Conservation (phyloP, 768 basidiomycete species). For the Nevesoporus exiguus region DNA sequence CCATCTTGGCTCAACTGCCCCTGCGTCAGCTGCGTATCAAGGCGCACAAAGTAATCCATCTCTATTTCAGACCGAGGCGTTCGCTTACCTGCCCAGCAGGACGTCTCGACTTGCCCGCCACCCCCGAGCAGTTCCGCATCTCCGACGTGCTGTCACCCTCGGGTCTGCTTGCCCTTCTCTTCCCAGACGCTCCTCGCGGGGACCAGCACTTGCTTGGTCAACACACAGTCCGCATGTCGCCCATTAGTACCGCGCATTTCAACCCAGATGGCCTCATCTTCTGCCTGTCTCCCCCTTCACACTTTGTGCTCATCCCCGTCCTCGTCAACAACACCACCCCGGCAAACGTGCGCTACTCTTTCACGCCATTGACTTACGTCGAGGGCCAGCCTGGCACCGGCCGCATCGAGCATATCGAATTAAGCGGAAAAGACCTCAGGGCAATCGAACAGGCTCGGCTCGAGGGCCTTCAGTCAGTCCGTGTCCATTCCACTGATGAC, state of each 20-base stretch:
- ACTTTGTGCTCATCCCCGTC: conserved; percentile 69
- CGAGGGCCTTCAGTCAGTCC: conserved; percentile 46
- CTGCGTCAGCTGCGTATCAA: conserved; percentile 13
- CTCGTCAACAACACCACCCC: conserved; percentile 90
- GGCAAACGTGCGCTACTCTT: conserved; percentile 63
- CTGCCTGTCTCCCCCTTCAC: conserved; percentile 58
- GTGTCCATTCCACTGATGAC: conserved; percentile 49
- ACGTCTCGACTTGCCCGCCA: conserved; percentile 38
- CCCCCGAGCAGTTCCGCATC: conserved; percentile 46
- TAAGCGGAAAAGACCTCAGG: conserved; percentile 63
- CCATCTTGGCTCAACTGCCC: conserved; percentile 38
- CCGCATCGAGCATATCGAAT: conserved; percentile 51
- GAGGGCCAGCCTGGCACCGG: conserved; percentile 38
- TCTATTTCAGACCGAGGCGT: neutral
- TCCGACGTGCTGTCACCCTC: conserved; percentile 49
- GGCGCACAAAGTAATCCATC: conserved; percentile 32
- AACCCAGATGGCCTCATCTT: conserved; percentile 74
- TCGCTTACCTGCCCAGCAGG: conserved; percentile 22
- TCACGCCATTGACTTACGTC: conserved; percentile 59
- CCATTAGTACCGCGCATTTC: conserved; percentile 88
- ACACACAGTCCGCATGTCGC: conserved; percentile 89
- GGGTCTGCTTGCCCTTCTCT: conserved; percentile 44
- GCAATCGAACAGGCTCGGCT: conserved; percentile 58
- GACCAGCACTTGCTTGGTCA: conserved; percentile 75
- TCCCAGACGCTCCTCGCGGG: conserved; percentile 29